Base-by-base conservation (phyloP, 2,329 filamentous ascomycete species). In the Fusarium austroafricanum region DNA sequence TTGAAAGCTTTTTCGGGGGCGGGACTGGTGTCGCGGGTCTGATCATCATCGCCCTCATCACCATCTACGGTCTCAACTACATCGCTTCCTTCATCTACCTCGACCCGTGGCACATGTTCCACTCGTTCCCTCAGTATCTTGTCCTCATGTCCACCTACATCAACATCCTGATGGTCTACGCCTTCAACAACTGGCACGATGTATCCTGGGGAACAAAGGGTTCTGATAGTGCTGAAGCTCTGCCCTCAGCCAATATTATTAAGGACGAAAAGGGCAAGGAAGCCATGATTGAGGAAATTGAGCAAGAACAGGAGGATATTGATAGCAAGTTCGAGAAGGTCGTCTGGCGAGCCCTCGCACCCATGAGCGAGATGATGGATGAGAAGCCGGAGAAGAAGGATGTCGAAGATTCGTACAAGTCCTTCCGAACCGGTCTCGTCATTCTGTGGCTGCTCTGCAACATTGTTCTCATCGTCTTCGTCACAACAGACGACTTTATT, bases 31-130 rank as follows among this genome's bases (percentile, higher is more conserved):
- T 72, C 4, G 70, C 70, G 18, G 70, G 70, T 26, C 62, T 72
- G 18, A 72, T 72, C 49, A 55, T 72, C 6, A 72, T 72, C 12
- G 70, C 70, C 3, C 47, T 72, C 15, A 29, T 72, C 31, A 72
- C 70, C 10, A 72, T 72, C 21, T 72, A 72, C 42, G 70, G 70
- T 5, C 68, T 72, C 35, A 72, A 72, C 44, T 72, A 71, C 42
- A 52, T 72, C 23, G 70, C 70, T 0, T 72, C 70, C 8, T 72
- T 72, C 58, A 42, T 72, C 18, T 72, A 72, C 26, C 70, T 72
- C n/a, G 70, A 72, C 42, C 70, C 70, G 2, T 72, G 70, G 70
- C 70, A 72, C 61, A 72, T 72, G 70, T 72, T 72, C 55, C 70
- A 72, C 65, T 72, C 70, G 1, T 72, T 72, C 62, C 70, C 70